A percentile compares a stretch with the other conserved stretches of the same genome.
These are phyloP conservation scores for Trichophyton verrucosum DNA, from an alignment of 2,329 filamentous ascomycete genomes.

Conservation along the genomic window DNA sequence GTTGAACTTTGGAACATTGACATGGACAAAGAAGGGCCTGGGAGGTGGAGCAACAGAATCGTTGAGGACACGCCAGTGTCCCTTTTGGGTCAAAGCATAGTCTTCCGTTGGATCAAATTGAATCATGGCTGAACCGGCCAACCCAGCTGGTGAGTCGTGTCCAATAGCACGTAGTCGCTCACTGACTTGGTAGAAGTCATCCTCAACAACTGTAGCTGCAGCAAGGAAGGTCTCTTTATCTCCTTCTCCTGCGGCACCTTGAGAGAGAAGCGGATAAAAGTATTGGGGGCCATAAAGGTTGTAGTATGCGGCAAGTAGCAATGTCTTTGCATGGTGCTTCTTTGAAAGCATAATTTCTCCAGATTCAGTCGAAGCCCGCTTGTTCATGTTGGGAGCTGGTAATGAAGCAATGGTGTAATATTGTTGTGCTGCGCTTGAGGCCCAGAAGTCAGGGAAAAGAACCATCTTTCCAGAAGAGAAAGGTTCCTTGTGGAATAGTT, in stretches of 20 bases:
- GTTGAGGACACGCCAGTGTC: conserved; percentile 18
- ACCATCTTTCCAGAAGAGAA: conserved; percentile 33
- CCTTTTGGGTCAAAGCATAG: conserved; percentile 17
- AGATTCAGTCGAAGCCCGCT: conserved; percentile 28
- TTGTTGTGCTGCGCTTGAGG: conserved; percentile 25
- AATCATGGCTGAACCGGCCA: conserved; percentile 29
- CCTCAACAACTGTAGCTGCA: conserved; percentile 30
- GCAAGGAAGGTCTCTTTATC: conserved; percentile 42
- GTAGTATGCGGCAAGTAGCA: conserved; percentile 40
- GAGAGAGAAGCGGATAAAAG: conserved; percentile 36
- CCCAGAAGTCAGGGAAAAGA: conserved; percentile 40
- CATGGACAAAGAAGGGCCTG: conserved; percentile 30
- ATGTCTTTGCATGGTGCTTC: conserved; percentile 27
- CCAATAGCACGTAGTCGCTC: conserved; percentile 25
- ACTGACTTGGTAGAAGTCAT: conserved; percentile 33
- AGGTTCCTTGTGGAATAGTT: conserved; percentile 30
- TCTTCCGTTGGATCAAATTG: conserved; percentile 28
- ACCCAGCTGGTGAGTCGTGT: conserved; percentile 19
- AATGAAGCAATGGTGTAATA: conserved; percentile 30
- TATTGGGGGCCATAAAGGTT: conserved; percentile 36
- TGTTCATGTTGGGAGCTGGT: conserved; percentile 15
- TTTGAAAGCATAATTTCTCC: conserved; percentile 38
- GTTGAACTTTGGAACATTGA: conserved; percentile 31
- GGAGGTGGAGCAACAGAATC: conserved; percentile 20
- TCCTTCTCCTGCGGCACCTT: conserved; percentile 38